Evolutionary conservation across 352 stramenopile species (phyloP), one percentile per base, ranked within the genome.

Genomic region (Phytophthora syringae): DNA sequence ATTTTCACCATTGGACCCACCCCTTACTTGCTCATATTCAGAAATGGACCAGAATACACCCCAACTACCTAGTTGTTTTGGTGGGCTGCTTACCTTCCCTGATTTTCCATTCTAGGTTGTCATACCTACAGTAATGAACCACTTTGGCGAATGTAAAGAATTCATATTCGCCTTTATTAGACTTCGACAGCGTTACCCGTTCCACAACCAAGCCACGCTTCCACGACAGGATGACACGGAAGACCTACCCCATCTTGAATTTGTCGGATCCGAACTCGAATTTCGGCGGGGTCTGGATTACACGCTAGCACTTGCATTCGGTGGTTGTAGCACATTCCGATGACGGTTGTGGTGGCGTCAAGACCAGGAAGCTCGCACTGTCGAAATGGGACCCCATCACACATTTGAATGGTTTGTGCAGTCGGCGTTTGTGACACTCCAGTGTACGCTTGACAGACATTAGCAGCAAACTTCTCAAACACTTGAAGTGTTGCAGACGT

Each of bases 261-360:
- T 32, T 79, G 66, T 21, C 61, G 51, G 3, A 40, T 48, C 1
- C 75, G 69, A 34, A 80, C 62, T 30, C 24, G 30, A 16, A 77
- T 73, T 43, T 70, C 75, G 11, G 52, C 51, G 0, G 47, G 50
- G 22, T 80, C 72, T 7, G 58, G 47, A 39, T 72, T 69, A 45
- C 72, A 84, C 20, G 61, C 50, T 6, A 84, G 44, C 3, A 74
- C 69, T 18, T 84, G 69, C 45, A 84, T 67, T 0, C 59, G 60
- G n/a, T 60, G 72, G 32, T 74, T 75, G 24, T 66, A 79, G 21
- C 75, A 81, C 28, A 83, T 80, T 6, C 68, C 72, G 7, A 49
- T 34, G 18, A 69, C 39, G 16, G 7, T 48, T 13, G 56, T 58
- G 5, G 40, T 34, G 0, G 58, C 27, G 4, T 50, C 21, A 2